phyloP scores from a whole-genome alignment of 2,329 filamentous ascomycete genomes.

The Penicillium sp. region DNA sequence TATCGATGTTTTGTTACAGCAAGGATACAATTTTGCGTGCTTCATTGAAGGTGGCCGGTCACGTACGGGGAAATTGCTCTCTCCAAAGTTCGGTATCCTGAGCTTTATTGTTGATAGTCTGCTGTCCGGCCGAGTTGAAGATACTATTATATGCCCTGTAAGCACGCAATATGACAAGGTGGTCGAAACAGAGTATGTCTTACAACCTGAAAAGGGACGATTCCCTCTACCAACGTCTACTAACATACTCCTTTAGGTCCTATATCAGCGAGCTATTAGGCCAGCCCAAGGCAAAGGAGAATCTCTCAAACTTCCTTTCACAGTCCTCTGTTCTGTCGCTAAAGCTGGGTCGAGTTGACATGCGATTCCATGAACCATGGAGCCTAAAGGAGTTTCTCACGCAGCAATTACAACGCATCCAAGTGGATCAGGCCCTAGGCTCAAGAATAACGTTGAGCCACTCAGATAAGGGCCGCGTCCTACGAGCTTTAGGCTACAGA shows the following conservation, averaged over 20 bases:
- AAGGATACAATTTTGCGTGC: conserved; percentile 92
- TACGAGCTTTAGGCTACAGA: conserved; percentile 85
- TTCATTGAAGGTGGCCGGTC: conserved; percentile 96
- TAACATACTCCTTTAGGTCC: conserved; percentile 47
- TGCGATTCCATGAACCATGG: conserved; percentile 96
- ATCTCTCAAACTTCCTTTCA: conserved; percentile 82
- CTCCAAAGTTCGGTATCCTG: conserved; percentile 93
- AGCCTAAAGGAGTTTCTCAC: conserved; percentile 77
- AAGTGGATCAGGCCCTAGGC: conserved; percentile 36
- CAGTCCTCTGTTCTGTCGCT: conserved; percentile 84
- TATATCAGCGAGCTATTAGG: conserved; percentile 94
- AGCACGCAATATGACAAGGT: conserved; percentile 99
- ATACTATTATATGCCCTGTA: conserved; percentile 90
- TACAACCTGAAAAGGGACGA: neutral
- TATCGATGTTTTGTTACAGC: conserved; percentile 84
- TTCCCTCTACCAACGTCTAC: neutral
- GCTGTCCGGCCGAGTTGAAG: conserved; percentile 79
- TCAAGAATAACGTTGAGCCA: conserved; percentile 41
- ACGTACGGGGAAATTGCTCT: conserved; percentile 85
- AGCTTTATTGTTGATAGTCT: conserved; percentile 89
- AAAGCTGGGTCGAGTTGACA: conserved; percentile 85
- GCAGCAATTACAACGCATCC: conserved; percentile 63
- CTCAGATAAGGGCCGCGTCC: conserved; percentile 63
- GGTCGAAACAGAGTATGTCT: conserved; percentile 74
- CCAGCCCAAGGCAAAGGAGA: conserved; percentile 93